A percentile compares a stretch with the other conserved stretches of the same genome.
Conservation (phyloP, 257 asterid species). For the Solanum appendiculatum region DNA sequence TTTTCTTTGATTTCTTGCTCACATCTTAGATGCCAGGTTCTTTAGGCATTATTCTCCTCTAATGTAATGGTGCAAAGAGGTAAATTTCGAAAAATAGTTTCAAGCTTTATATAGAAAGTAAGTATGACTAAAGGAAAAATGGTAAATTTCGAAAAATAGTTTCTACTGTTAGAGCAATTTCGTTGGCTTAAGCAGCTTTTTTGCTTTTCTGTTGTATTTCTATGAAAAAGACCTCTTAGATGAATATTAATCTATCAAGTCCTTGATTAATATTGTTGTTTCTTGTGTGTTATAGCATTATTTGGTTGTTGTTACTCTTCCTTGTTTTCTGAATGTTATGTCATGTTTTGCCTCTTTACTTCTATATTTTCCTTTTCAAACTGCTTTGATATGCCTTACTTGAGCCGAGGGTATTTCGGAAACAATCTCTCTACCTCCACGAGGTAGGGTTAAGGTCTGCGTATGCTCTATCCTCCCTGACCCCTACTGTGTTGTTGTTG, state of each 20-base stretch:
- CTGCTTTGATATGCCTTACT: background rate
- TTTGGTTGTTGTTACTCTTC: background rate
- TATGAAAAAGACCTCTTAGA: background rate
- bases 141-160: too few relatives aligned
- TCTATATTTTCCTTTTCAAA: background rate
- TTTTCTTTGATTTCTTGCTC: background rate
- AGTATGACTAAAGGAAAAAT: background rate
- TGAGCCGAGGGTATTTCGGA: background rate
- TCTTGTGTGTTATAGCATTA: background rate
- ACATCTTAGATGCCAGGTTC: background rate
- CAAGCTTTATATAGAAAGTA: background rate
- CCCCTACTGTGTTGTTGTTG: background rate
- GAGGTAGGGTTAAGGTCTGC: background rate
- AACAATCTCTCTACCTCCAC: background rate
- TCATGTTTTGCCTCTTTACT: background rate
- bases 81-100: background rate
- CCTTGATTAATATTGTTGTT: background rate
- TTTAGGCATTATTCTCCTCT: background rate
- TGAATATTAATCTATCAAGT: background rate
- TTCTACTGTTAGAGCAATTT: background rate
- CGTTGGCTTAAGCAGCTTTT: background rate
- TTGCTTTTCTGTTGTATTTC: background rate
- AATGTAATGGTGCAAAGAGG: background rate
- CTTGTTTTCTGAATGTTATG: background rate
- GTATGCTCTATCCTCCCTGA: background rate